Evolutionary conservation across 352 stramenopile genomes (phyloP), one percentile per base, ranked within the genome.

Genomic region (Globisporangium alternatum): DNA sequence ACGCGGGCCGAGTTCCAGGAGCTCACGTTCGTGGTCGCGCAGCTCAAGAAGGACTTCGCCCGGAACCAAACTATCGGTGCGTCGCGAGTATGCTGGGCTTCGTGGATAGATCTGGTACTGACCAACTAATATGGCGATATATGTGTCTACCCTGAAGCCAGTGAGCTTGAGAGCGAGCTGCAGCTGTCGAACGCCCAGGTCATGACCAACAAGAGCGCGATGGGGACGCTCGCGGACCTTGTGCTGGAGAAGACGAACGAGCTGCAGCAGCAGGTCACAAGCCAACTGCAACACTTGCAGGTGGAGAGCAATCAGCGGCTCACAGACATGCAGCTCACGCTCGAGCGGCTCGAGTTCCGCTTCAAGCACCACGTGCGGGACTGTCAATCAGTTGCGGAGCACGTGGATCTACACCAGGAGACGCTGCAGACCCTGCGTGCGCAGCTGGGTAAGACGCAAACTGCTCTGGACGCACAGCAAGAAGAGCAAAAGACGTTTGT

Each of bases 271-370:
- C 41, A 74, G 19, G 65, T 81, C 1, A 59, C 61, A 3, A 69
- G 69, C 17, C 71, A 87, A 22, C 51, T 89, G 30, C 77, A 86
- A 51, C 53, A 74, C 10, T 45, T 84, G 37, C 73, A 83, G 25
- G 70, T 88, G 5, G 77, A 86, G 31, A 79, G 65, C 10, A 68
- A 78, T 3, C 72, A 86, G 33, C 72, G 62, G 22, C 67, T 86
- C 21, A 80, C 71, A 10, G 78, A 86, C 25, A 43, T 83, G 21
- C 74, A 80, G 35, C 47, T 83, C 31, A 67, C 75, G 9, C 68
- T 88, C 17, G 73, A 90, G 44, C 75, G 77, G 21, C 67, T 90
- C n/a, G 81, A 90, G 56, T 88, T 90, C n/a, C 75, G 77, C n/a
- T 79, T 88, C 60, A 83, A 81, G 31, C 81, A 90, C 56, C 81